Evolutionary conservation across 2,329 filamentous ascomycete species (phyloP).

Genomic region (Cryphonectria naterciae): DNA sequence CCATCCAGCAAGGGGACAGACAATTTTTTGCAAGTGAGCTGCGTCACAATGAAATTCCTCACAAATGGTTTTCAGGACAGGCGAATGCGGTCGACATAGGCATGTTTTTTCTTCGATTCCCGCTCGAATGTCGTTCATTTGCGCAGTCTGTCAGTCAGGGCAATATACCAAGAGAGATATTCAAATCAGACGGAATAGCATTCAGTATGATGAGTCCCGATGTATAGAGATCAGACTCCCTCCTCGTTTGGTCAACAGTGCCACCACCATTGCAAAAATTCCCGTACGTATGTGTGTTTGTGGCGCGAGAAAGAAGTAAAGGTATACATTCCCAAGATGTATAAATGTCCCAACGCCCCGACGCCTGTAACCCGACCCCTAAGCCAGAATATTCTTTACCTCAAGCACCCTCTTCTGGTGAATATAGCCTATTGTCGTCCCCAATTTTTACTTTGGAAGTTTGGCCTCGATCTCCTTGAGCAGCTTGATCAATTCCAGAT

Average conservation of each 20-base stretch:
- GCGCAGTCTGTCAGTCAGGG: not conserved
- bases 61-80: not conserved
- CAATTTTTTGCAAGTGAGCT: not conserved
- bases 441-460: slow-evolving; percentile 36
- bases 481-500: slow-evolving; percentile 65
- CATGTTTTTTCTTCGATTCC: not conserved
- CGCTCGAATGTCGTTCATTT: not conserved
- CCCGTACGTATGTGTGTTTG: not conserved
- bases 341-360: not conserved
- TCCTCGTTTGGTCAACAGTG: not conserved
- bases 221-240: not conserved
- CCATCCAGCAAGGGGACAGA: slow-evolving; percentile 9
- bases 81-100: not conserved
- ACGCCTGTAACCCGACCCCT: not conserved
- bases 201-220: not conserved
- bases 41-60: not conserved
- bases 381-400: not conserved
- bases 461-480: slow-evolving; percentile 63
- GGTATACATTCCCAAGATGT: not conserved
- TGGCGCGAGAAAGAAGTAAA: not conserved
- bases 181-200: not conserved
- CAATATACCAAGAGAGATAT: not conserved
- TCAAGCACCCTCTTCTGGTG: not conserved
- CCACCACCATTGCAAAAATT: not conserved
- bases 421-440: too few species aligned